phyloP scores from a whole-genome alignment of 768 basidiomycete species.

The Erythrobasidium yunnanense region DNA sequence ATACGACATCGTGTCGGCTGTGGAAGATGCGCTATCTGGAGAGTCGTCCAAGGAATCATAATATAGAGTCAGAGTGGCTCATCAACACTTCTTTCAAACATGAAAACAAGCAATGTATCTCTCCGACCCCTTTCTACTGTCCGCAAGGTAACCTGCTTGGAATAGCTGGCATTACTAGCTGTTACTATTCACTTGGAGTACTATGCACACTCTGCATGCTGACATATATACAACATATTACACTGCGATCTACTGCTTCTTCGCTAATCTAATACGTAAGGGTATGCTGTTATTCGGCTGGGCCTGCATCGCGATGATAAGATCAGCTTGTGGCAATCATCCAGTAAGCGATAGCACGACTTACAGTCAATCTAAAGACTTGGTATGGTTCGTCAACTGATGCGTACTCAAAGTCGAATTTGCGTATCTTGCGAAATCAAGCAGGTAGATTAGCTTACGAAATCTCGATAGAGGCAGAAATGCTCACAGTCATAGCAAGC shows the following conservation, averaged over 20 bases:
- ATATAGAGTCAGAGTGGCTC: not conserved
- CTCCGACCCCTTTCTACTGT: too few relatives aligned
- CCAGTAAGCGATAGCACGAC: not conserved
- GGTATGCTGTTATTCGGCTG: slow-evolving; percentile 25
- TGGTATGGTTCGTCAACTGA: slow-evolving; percentile 9
- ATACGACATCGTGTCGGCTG: slow-evolving; percentile 13
- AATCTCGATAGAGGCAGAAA: too few relatives aligned
- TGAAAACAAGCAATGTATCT: too few relatives aligned
- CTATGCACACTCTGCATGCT: too few relatives aligned
- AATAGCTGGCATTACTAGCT: too few relatives aligned
- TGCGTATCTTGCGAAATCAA: not conserved
- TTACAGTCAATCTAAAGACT: slow-evolving; percentile 17
- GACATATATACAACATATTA: too few relatives aligned
- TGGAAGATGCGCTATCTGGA: slow-evolving; percentile 9
- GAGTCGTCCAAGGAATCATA: not conserved
- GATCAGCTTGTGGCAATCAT: not conserved
- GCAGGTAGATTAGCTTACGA: not conserved
- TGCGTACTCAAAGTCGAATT: slow-evolving; percentile 22
- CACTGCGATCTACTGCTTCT: not conserved
- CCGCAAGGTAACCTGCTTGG: too few relatives aligned
- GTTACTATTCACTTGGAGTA: too few relatives aligned
- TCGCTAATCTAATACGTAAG: not conserved
- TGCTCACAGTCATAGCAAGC: slow-evolving; percentile 21
- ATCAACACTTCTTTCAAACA: too few relatives aligned
- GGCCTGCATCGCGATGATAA: not conserved